These are phyloP conservation scores for Erythrophleum fordii DNA, from an alignment of 306 rosid species.

Conservation along the genomic window DNA sequence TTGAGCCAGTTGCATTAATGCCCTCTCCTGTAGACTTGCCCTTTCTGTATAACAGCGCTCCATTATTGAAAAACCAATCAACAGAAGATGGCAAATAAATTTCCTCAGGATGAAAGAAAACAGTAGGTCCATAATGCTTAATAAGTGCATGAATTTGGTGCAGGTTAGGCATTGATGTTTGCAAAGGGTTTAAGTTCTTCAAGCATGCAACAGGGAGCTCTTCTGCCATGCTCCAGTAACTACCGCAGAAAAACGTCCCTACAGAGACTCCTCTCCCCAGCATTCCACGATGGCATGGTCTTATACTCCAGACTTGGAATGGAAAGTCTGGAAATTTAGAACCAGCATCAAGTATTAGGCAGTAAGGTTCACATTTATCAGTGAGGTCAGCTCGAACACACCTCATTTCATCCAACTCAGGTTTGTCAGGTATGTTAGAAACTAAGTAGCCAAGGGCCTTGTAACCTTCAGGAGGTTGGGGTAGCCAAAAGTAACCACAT, in stretches of 20 bases:
- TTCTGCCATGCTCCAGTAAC: slow-evolving; percentile 48
- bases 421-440: slow-evolving; percentile 64
- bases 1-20: slow-evolving; percentile 67
- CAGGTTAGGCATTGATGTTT: slow-evolving; percentile 70
- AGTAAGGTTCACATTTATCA: slow-evolving; percentile 65
- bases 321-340: slow-evolving; percentile 43
- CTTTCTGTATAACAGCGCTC: slow-evolving; percentile 61
- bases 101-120: slow-evolving; percentile 87
- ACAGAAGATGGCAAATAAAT: slow-evolving; percentile 89
- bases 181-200: slow-evolving; percentile 66
- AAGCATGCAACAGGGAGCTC: slow-evolving; percentile 73
- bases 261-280: slow-evolving; percentile 67
- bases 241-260: slow-evolving; percentile 75
- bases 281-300: slow-evolving; percentile 74
- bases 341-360: slow-evolving; percentile 47
- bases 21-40: slow-evolving; percentile 57
- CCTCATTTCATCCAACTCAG: slow-evolving; percentile 68
- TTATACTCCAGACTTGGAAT: slow-evolving; percentile 64
- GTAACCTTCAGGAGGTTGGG: slow-evolving; percentile 84
- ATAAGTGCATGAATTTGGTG: slow-evolving; percentile 80
- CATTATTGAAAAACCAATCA: slow-evolving; percentile 81
- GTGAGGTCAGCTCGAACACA: slow-evolving; percentile 83
- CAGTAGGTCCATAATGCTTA: slow-evolving; percentile 84
- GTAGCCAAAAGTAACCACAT: slow-evolving; percentile 79
- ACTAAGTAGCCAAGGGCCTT: slow-evolving; percentile 76